Percentiles rank a stretch among this genome's conserved stretches.
phyloP scores from a whole-genome alignment of 768 basidiomycete species.

The Panaeolus papilionaceus region DNA sequence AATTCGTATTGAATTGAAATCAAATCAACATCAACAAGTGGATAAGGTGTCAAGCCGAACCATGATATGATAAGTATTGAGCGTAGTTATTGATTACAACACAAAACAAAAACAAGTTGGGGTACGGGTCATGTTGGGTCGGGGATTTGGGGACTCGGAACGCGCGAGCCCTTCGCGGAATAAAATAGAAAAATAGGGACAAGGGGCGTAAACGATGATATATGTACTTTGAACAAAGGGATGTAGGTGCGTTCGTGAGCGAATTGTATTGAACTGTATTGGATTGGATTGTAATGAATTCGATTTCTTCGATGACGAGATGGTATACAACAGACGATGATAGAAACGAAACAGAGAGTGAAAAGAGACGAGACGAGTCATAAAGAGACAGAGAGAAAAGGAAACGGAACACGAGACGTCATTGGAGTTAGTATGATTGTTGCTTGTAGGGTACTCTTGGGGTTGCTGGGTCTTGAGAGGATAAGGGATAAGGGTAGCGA shows the following conservation, averaged over 20 bases:
- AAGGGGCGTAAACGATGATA: slow-evolving; percentile 19
- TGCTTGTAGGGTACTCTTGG: slow-evolving; percentile 6
- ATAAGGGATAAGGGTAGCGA: not conserved
- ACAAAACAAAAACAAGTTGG: slow-evolving; percentile 15
- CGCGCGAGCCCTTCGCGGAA: slow-evolving; percentile 50
- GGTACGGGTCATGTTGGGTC: slow-evolving; percentile 3
- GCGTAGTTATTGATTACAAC: not conserved
- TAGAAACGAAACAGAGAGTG: slow-evolving; percentile 15
- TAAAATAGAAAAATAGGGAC: slow-evolving; percentile 23
- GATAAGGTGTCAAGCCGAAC: not conserved
- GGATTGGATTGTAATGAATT: not conserved
- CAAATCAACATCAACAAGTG: not conserved
- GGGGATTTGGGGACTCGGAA: slow-evolving; percentile 35
- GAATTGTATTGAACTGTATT: slow-evolving; percentile 9
- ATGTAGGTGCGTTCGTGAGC: slow-evolving; percentile 15
- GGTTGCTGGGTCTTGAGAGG: not conserved
- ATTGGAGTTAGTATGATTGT: slow-evolving; percentile 7
- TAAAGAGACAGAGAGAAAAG: slow-evolving; percentile 8
- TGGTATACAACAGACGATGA: slow-evolving; percentile 25
- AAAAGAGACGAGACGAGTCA: slow-evolving; percentile 6
- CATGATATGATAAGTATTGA: slow-evolving; percentile 2
- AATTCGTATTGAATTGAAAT: not conserved
- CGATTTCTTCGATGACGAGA: slow-evolving; percentile 21
- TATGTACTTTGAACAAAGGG: slow-evolving; percentile 14
- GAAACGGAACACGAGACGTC: slow-evolving; percentile 11